phyloP scores from a whole-genome alignment of 192 early-diverging fungal species.

The Podila minutissima region DNA sequence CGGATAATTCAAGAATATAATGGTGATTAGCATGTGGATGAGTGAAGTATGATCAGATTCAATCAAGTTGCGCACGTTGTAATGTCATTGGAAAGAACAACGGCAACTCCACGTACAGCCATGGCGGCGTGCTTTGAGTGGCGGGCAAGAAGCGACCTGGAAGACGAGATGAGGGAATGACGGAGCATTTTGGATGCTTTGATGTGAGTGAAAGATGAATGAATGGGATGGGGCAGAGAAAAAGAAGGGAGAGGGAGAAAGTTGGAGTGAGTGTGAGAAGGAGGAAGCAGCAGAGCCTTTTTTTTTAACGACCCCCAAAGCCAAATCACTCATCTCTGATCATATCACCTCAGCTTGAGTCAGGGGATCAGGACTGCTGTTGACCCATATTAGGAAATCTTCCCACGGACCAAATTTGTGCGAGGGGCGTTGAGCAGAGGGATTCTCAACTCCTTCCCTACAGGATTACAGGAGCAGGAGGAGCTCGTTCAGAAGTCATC shows the following conservation, averaged over 20 bases:
- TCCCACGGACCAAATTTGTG: background rate
- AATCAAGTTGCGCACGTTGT: background rate
- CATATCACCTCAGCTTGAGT: too few relatives aligned
- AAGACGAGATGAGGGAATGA: conserved; percentile 31
- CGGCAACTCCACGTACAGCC: conserved; percentile 23
- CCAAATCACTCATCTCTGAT: too few relatives aligned
- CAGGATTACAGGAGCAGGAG: too few relatives aligned
- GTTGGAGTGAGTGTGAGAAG: background rate
- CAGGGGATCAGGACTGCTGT: too few relatives aligned
- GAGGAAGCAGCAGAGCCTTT: background rate
- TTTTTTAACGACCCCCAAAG: too few relatives aligned
- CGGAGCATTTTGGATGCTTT: conserved; percentile 30
- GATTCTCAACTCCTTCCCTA: too few relatives aligned
- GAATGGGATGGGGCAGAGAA: background rate
- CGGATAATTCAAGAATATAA: background rate
- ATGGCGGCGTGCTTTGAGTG: conserved; percentile 15
- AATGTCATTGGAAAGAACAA: too few relatives aligned
- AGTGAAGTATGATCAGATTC: background rate
- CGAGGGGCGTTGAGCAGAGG: too few relatives aligned
- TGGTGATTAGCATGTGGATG: background rate
- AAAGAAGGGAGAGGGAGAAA: background rate
- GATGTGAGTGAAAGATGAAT: background rate
- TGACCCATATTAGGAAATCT: background rate
- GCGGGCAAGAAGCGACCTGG: conserved; percentile 30
- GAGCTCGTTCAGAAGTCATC: too few relatives aligned